Evolutionary conservation across 169 alveolate genomes (phyloP).

Genomic region (Ichthyophthirius multifiliis): DNA sequence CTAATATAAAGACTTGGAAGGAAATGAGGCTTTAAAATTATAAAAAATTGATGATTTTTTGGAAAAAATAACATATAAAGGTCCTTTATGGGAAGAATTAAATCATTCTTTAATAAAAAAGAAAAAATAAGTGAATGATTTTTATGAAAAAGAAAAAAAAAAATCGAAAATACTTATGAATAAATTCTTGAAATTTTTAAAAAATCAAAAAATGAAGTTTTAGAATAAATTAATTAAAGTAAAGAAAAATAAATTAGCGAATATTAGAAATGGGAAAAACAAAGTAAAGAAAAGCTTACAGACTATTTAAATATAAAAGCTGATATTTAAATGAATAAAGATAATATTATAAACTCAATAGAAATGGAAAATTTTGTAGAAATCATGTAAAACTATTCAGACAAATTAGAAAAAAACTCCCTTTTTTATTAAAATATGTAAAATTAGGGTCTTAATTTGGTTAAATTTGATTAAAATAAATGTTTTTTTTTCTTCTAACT

Average conservation of each 20-base stretch:
- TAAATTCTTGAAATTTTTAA: not conserved
- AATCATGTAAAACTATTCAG: not conserved
- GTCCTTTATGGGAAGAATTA: not conserved
- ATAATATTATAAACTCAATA: not conserved
- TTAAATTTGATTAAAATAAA: no score
- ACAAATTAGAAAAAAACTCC: not conserved
- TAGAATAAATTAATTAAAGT: not conserved
- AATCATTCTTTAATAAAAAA: not conserved
- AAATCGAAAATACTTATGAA: not conserved
- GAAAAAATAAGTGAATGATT: not conserved
- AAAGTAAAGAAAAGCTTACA: not conserved
- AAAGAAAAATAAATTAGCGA: not conserved
- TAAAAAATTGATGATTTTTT: no score
- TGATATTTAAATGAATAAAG: not conserved
- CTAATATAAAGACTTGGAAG: no score
- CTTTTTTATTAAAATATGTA: no score
- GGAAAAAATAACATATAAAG: no score
- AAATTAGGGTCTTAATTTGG: no score
- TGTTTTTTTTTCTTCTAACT: no score
- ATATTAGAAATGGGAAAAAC: not conserved
- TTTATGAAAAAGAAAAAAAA: not conserved
- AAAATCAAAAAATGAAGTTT: not conserved
- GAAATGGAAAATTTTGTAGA: not conserved
- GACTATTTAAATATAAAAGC: not conserved
- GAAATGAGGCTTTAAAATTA: no score